Evolutionary conservation across 164 flowering plant genomes (phyloP).

Genomic region (Liriodendron chinense): DNA sequence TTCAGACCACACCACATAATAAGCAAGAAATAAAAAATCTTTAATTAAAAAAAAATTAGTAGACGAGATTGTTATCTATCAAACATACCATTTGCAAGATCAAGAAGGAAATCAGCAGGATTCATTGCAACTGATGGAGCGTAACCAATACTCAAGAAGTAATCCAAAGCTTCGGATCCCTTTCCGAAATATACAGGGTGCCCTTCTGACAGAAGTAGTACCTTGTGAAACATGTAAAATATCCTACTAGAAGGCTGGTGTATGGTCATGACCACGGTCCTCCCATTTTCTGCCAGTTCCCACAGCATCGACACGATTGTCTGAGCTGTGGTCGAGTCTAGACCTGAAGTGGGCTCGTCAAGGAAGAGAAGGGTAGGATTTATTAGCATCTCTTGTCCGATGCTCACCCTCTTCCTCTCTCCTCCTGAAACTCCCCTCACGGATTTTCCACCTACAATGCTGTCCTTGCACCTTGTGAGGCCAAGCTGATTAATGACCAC

Average conservation of each 20-base stretch:
- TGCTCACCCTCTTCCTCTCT: slow-evolving; percentile 34
- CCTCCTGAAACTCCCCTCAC: slow-evolving; percentile 31
- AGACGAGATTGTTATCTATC: neutral
- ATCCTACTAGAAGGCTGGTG: slow-evolving; percentile 82
- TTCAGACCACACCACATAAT: no score
- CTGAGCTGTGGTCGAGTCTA: slow-evolving; percentile 71
- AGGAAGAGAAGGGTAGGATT: slow-evolving; percentile 66
- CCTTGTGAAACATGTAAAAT: slow-evolving; percentile 72
- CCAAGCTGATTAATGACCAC: slow-evolving; percentile 49
- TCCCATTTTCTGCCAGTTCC: slow-evolving; percentile 53
- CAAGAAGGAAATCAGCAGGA: slow-evolving; percentile 71
- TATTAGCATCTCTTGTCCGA: slow-evolving; percentile 75
- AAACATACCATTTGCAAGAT: slow-evolving; percentile 75
- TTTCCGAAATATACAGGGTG: slow-evolving; percentile 57
- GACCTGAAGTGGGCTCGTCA: slow-evolving; percentile 84
- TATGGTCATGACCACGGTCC: slow-evolving; percentile 62
- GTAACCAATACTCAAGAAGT: slow-evolving; percentile 54
- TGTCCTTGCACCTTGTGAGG: slow-evolving; percentile 46
- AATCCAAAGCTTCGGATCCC: slow-evolving; percentile 49
- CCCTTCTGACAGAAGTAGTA: slow-evolving; percentile 65
- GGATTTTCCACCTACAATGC: slow-evolving; percentile 32
- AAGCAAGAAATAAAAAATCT: no score
- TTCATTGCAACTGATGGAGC: slow-evolving; percentile 60
- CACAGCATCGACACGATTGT: slow-evolving; percentile 51
- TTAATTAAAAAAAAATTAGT: no score